Evolutionary conservation across 2,329 filamentous ascomycete genomes (phyloP).

Genomic region (Cercospora brassicicola): DNA sequence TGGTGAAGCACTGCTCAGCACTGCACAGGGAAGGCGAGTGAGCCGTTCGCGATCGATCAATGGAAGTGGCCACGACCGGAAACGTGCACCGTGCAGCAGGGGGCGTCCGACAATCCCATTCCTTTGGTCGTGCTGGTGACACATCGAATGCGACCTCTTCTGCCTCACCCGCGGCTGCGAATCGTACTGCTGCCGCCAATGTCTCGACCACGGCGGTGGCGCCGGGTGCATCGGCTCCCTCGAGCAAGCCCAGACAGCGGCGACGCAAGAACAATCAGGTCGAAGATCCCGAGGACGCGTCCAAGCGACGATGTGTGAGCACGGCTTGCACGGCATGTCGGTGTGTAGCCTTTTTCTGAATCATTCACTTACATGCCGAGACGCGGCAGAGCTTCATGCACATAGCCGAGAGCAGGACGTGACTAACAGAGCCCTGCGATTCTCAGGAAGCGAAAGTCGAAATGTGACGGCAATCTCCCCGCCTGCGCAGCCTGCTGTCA

Average conservation of each 20-base stretch:
- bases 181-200: background rate
- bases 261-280: constrained; percentile 27
- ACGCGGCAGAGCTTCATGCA: background rate
- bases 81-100: constrained; percentile 16
- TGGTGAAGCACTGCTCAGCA: constrained; percentile 5
- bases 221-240: background rate
- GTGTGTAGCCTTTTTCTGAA: constrained; percentile 20
- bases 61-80: constrained; percentile 17
- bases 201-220: background rate
- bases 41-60: constrained; percentile 5
- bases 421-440: constrained; percentile 15
- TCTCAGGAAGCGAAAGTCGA: constrained; percentile 40
- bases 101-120: constrained; percentile 6
- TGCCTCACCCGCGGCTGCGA: background rate
- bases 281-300: constrained; percentile 41
- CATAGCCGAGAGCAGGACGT: background rate
- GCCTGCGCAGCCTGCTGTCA: constrained; percentile 95
- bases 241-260: constrained; percentile 29
- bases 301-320: constrained; percentile 46
- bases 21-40: constrained; percentile 15
- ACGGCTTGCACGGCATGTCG: constrained; percentile 40
- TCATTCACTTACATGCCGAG: background rate
- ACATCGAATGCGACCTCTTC: constrained; percentile 7
- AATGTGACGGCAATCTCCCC: constrained; percentile 85
- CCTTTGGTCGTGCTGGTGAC: background rate